Evolutionary conservation across 257 asterid genomes (phyloP), one percentile per base, ranked within the genome.

Genomic region (Solanum etuberosum): DNA sequence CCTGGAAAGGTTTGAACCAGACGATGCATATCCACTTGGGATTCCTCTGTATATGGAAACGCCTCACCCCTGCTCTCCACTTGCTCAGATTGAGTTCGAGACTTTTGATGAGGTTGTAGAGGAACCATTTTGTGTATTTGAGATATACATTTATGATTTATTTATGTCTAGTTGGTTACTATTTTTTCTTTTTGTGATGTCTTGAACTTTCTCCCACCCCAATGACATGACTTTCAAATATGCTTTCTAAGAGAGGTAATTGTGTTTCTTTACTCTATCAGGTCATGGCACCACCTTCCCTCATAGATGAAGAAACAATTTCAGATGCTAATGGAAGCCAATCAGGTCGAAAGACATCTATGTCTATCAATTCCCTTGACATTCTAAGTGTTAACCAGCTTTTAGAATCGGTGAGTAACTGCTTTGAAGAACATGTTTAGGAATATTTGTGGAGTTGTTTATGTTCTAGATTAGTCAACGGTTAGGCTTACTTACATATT

Each of bases 1-100:
- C 83, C 57, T 83, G 51, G 89, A 89, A 83, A 86, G 90, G 48
- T 92, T 90, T 90, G 89, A 91, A 46, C 92, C 91, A 7, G 94
- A 92, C 59, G 93, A 92, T 86, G 89, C 87, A 32, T 92, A 88
- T 90, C 92, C 92, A 16, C 32, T 90, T 73, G 94, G 92, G 86
- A 88, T 85, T 86, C 90, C 93, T 83, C 65, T 89, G 38, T 92
- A 89, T 89, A 90, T 92, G 93, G 94, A 92, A 84, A 92, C 94
- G n/a, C 93, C 91, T 8, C 89, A 90, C 82, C 91, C 94, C 48
- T 87, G 90, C 87, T 92, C 94, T 87, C 94, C 94, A 63, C 89
- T 90, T 54, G 93, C 88, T 42, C 90, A 83, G 81, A 54, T 88
- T 70, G 94, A 92, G 51, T 90, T 90, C 73, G 90, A 88, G 87